Percentiles rank a stretch among this genome's conserved stretches.
These are phyloP conservation scores for Shiraia sp. DNA, from an alignment of 2,329 filamentous ascomycete species.

Conservation along the genomic window DNA sequence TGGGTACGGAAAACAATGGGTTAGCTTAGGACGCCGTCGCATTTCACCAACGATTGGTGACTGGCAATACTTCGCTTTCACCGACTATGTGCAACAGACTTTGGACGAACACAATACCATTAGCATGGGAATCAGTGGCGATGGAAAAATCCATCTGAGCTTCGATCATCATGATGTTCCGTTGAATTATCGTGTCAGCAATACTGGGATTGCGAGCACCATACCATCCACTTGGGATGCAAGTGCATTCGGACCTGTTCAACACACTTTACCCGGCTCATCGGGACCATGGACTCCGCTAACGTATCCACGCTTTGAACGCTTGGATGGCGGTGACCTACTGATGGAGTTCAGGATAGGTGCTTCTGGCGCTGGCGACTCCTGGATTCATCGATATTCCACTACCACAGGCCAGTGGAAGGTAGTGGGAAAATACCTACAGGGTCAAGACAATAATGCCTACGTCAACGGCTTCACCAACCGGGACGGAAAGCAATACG, in stretches of 20 bases:
- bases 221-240: conserved; percentile 33
- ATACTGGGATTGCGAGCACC: conserved; percentile 34
- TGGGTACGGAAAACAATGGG: conserved; percentile 41
- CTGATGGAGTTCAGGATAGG: conserved; percentile 57
- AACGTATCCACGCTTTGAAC: conserved; percentile 57
- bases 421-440: conserved; percentile 48
- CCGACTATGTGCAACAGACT: conserved; percentile 55
- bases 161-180: conserved; percentile 55
- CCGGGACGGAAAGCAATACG: conserved; percentile 43
- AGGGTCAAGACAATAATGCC: conserved; percentile 54
- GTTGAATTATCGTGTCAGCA: conserved; percentile 41
- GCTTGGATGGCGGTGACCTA: conserved; percentile 44
- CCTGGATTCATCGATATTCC: conserved; percentile 54
- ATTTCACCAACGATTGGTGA: conserved; percentile 41
- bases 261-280: conserved; percentile 35
- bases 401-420: conserved; percentile 42
- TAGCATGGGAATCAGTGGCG: conserved; percentile 56
- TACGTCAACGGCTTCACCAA: conserved; percentile 57
- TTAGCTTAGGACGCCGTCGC: conserved; percentile 53
- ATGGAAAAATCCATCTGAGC: conserved; percentile 58
- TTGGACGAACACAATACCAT: conserved; percentile 60
- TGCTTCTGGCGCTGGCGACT: conserved; percentile 55
- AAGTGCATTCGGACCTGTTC: conserved; percentile 31
- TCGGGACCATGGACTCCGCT: conserved; percentile 43
- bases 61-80: conserved; percentile 55